Percentiles rank a stretch among this genome's conserved stretches.
These are phyloP conservation scores for Arabidopsis hybrid DNA, from an alignment of 441 rosid species.

Conservation along the genomic window DNA sequence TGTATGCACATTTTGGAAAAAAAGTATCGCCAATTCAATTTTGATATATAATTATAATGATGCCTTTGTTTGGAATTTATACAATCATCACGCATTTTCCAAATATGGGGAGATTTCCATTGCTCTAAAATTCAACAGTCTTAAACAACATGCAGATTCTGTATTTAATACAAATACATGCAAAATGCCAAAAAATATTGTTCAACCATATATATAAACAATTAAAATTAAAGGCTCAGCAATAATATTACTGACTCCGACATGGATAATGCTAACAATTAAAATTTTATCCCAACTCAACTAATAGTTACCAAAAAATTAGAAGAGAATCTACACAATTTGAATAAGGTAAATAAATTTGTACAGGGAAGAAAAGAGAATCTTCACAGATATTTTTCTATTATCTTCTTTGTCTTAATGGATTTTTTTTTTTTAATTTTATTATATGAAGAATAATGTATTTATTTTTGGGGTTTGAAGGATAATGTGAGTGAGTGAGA, in stretches of 20 bases:
- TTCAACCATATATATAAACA: slow-evolving; percentile 14
- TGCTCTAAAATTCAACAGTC: slow-evolving; percentile 8
- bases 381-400: slow-evolving; percentile 18
- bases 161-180: not conserved
- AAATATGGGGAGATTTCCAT: slow-evolving; percentile 8
- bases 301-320: not conserved
- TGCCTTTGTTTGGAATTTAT: not conserved
- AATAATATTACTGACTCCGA: not conserved
- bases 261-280: not conserved
- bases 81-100: slow-evolving; percentile 26
- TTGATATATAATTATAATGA: not conserved
- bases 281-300: not conserved
- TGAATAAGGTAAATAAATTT: not conserved
- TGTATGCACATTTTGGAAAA: not conserved
- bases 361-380: slow-evolving; percentile 17
- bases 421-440: not conserved
- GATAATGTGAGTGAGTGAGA: slow-evolving; percentile 11
- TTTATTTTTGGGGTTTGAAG: slow-evolving; percentile 1
- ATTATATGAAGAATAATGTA: not conserved
- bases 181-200: slow-evolving; percentile 10
- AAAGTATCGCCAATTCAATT: not conserved
- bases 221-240: not conserved
- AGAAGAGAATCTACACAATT: slow-evolving; percentile 33
- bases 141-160: slow-evolving; percentile 20
- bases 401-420: not conserved